phyloP scores from a whole-genome alignment of 2,329 filamentous ascomycete species.

The Alternaria ventricosa region DNA sequence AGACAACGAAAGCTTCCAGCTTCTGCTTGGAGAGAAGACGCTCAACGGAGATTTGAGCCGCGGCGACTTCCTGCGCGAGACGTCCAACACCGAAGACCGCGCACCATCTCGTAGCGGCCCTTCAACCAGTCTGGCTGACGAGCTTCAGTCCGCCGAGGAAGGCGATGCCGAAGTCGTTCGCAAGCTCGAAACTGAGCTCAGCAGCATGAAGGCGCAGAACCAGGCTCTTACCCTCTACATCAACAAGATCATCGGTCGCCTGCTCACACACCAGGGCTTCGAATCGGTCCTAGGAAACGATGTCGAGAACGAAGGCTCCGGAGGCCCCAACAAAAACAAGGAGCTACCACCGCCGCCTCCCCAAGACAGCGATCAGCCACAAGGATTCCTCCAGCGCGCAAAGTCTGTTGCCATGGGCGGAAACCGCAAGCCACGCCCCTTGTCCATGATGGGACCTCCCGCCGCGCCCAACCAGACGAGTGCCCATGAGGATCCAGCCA shows the following conservation, averaged over 20 bases:
- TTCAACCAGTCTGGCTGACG: constrained; percentile 69
- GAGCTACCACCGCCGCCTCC: constrained; percentile 80
- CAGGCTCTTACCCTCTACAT: constrained; percentile 97
- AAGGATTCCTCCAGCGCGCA: constrained; percentile 63
- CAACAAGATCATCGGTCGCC: constrained; percentile 97
- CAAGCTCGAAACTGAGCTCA: constrained; percentile 78
- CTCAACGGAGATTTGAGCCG: constrained; percentile 91
- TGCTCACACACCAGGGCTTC: constrained; percentile 93
- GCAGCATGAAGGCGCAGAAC: constrained; percentile 87
- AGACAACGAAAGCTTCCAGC: constrained; percentile 97
- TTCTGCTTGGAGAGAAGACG: constrained; percentile 92
- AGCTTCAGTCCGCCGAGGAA: constrained; percentile 73
- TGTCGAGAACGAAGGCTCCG: constrained; percentile 50
- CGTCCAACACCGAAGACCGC: constrained; percentile 44
- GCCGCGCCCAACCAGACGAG: constrained; percentile 35
- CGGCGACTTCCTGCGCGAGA: constrained; percentile 74
- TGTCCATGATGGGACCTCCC: constrained; percentile 42
- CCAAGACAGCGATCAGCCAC: constrained; percentile 57
- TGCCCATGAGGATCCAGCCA: constrained; percentile 67
- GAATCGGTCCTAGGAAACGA: constrained; percentile 89
- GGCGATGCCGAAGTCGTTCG: constrained; percentile 59
- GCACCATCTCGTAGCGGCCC: constrained; percentile 44
- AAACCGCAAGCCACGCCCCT: constrained; percentile 53
- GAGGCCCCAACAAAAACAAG: constrained; percentile 70
- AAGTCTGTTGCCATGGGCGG: constrained; percentile 62